phyloP scores from a whole-genome alignment of 495 filamentous ascomycete species.

The Aspergillus steynii region DNA sequence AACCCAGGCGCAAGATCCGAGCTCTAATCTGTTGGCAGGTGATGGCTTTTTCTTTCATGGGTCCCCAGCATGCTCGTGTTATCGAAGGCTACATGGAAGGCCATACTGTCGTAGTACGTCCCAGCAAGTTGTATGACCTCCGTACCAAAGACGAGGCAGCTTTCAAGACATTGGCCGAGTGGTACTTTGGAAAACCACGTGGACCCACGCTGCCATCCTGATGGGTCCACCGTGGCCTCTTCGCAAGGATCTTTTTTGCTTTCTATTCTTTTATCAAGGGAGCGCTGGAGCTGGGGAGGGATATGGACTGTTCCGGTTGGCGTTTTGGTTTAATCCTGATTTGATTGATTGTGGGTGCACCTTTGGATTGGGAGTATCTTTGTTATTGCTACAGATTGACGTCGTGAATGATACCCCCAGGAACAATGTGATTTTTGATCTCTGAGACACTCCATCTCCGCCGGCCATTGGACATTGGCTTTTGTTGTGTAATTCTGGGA shows the following conservation, averaged over 20 bases:
- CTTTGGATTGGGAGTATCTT: neutral
- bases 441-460: too few relatives aligned
- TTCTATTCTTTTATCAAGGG: neutral
- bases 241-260: neutral
- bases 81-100: constrained; percentile 15
- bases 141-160: constrained; percentile 11
- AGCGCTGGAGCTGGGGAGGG: neutral
- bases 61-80: constrained; percentile 14
- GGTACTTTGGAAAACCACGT: constrained; percentile 11
- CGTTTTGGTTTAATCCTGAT: neutral
- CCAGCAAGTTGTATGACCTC: constrained; percentile 13
- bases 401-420: neutral
- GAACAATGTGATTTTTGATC: neutral
- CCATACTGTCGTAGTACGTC: constrained; percentile 12
- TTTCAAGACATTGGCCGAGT: constrained; percentile 9
- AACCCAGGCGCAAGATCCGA: neutral
- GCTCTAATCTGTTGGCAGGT: neutral
- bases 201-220: neutral
- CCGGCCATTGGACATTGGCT: too few relatives aligned
- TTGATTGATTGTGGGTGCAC: neutral
- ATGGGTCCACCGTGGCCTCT: neutral
- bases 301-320: neutral
- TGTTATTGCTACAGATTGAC: neutral
- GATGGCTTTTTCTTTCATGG: constrained; percentile 12
- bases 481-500: too few relatives aligned